These are phyloP conservation scores for Coelastrella sp. DNA, from an alignment of 139 green algal genomes.

Conservation along the genomic window DNA sequence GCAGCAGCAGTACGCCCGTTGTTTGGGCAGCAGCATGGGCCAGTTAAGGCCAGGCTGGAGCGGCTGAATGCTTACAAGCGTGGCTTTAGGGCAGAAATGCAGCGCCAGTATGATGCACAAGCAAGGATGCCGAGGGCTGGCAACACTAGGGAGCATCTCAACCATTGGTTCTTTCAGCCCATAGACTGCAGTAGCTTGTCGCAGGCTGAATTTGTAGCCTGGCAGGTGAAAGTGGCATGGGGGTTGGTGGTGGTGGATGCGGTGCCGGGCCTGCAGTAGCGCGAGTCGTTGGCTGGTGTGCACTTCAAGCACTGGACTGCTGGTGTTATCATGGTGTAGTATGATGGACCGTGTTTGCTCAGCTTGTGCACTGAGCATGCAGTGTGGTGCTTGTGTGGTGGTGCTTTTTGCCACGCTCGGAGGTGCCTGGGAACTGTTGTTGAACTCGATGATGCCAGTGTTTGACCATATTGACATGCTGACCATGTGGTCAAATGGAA, in stretches of 20 bases:
- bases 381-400: neutral
- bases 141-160: neutral
- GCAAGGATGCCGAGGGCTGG: neutral
- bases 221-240: neutral
- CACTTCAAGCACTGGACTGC: neutral
- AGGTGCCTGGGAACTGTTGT: neutral
- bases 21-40: too few relatives aligned
- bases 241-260: neutral
- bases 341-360: too few relatives aligned
- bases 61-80: neutral
- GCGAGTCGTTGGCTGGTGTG: neutral
- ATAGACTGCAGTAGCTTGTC: neutral
- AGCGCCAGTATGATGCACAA: constrained; percentile 22
- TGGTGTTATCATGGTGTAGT: neutral
- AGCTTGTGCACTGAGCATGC: neutral
- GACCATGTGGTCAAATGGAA: neutral
- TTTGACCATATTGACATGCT: neutral
- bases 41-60: neutral
- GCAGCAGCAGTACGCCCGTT: neutral
- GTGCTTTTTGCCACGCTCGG: neutral
- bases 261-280: neutral
- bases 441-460: neutral
- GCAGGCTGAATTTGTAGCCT: neutral
- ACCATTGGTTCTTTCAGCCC: constrained; percentile 8
- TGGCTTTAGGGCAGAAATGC: constrained; percentile 8